Conservation (phyloP, 139 green algal genomes). For the Spirogloea muscicola region DNA sequence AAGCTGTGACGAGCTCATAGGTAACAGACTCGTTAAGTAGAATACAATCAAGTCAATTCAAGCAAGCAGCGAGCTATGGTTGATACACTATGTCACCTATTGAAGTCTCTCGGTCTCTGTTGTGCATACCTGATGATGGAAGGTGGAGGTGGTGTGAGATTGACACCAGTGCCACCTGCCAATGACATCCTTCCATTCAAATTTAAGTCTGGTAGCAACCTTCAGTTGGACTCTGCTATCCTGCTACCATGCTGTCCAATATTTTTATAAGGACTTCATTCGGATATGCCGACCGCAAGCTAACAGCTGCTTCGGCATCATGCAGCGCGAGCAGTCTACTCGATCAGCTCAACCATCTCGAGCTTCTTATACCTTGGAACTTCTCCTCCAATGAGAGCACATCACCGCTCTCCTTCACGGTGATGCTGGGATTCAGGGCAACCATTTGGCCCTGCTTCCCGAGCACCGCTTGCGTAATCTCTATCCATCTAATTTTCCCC, state of each 20-base stretch:
- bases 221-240: too few species aligned
- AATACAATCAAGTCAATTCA: too few species aligned
- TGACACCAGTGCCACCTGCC: slow-evolving; percentile 50
- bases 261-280: not conserved
- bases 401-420: slow-evolving; percentile 44
- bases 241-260: too few species aligned
- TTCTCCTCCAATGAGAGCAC: slow-evolving; percentile 61
- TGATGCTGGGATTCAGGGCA: slow-evolving; percentile 50
- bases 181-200: too few species aligned
- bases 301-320: not conserved
- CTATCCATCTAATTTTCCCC: slow-evolving; percentile 57
- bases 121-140: slow-evolving; percentile 38
- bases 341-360: not conserved
- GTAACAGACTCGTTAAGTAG: too few species aligned
- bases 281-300: not conserved
- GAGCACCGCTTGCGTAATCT: slow-evolving; percentile 60
- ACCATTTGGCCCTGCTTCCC: slow-evolving; percentile 51
- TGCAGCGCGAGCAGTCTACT: not conserved
- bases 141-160: slow-evolving; percentile 57
- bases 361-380: slow-evolving; percentile 50
- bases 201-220: too few species aligned
- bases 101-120: slow-evolving; percentile 1
- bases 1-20: too few species aligned
- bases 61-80: not conserved
- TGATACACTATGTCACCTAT: not conserved